Evolutionary conservation across 176 grass and related monocot species (phyloP), one percentile per base, ranked within the genome.

Genomic region (Oryza australiensis): DNA sequence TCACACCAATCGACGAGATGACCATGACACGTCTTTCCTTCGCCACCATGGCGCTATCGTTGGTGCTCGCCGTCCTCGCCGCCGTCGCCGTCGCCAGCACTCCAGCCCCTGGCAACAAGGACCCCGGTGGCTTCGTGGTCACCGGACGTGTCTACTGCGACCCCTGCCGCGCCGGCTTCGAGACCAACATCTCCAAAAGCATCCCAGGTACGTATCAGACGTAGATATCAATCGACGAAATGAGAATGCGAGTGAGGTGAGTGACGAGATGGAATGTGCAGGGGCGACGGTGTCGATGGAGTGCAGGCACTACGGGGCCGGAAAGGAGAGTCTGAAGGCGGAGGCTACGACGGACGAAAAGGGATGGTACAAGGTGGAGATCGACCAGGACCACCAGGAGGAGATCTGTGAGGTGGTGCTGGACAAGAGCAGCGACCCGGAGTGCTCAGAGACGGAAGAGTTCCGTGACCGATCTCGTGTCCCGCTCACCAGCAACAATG

Each of bases 331-430:
- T 11, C 66, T 81, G 20, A 74, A 64, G 64, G 84, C 77, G 41
- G 88, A 89, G 35, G 92, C 70, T 34, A 69, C 84, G 68, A 94
- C 95, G 59, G 75, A 94, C 78, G 57, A 40, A 48, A 3, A 4
- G 4, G 92, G 92, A 12, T 88, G 83, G 82, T 98, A 93, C 88
- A 67, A 42, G 41, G 18, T 94, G 24, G 82, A 76, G 83, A 70
- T 91, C 42, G 65, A 68, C 48, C 59, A 88, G 75, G 64, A 78
- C 79, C 92, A 94, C 75, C 86, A 93, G 67, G 82, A 88, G 15
- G 90, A 94, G 68, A 94, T 89, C 81, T 98, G 95, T 83, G 88
- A 91, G 86, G 90, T 91, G 79, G 75, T 89, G 33, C 84, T 96
- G 33, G 69, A 55, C 13, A 72, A 89, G 72, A 96, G 94, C 90